Conservation (phyloP, 2,329 filamentous ascomycete genomes). For the Lachnum nothofagi region DNA sequence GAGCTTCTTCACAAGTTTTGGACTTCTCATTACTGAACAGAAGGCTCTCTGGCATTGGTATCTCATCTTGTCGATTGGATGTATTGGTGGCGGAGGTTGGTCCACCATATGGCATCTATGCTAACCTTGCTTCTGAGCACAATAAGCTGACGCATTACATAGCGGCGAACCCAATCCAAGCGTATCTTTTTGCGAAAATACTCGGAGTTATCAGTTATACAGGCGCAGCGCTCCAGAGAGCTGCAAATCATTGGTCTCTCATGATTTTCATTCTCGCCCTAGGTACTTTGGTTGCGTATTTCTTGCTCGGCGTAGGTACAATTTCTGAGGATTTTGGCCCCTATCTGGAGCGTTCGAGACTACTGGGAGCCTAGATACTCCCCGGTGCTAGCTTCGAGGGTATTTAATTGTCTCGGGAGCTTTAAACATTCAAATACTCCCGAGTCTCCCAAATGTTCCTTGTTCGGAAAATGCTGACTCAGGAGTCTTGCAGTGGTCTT, state of each 20-base stretch:
- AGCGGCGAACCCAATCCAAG: conserved; percentile 35
- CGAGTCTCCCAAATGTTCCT: too few relatives aligned
- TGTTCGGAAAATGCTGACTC: too few relatives aligned
- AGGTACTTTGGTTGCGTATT: conserved; percentile 35
- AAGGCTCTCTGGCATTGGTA: conserved; percentile 47
- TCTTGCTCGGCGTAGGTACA: conserved; percentile 28
- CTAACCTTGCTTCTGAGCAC: conserved; percentile 1
- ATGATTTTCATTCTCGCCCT: conserved; percentile 46
- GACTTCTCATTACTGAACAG: conserved; percentile 53
- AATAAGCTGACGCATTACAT: background rate
- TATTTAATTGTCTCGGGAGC: too few relatives aligned
- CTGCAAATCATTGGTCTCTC: conserved; percentile 43
- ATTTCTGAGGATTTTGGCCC: too few relatives aligned
- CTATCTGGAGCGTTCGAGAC: too few relatives aligned
- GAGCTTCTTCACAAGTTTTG: conserved; percentile 46
- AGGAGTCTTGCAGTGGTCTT: too few relatives aligned
- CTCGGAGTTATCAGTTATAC: conserved; percentile 28
- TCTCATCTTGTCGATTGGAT: conserved; percentile 43
- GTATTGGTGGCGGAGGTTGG: conserved; percentile 28
- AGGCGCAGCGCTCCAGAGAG: conserved; percentile 17
- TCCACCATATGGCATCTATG: conserved; percentile 15
- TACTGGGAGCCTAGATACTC: too few relatives aligned
- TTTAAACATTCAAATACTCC: too few relatives aligned
- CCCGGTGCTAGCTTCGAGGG: too few relatives aligned
- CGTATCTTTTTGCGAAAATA: conserved; percentile 33